Percentiles rank a stretch among this genome's conserved stretches.
Conservation (phyloP, 345 rosid species). For the Eucalyptus sideroxylon region DNA sequence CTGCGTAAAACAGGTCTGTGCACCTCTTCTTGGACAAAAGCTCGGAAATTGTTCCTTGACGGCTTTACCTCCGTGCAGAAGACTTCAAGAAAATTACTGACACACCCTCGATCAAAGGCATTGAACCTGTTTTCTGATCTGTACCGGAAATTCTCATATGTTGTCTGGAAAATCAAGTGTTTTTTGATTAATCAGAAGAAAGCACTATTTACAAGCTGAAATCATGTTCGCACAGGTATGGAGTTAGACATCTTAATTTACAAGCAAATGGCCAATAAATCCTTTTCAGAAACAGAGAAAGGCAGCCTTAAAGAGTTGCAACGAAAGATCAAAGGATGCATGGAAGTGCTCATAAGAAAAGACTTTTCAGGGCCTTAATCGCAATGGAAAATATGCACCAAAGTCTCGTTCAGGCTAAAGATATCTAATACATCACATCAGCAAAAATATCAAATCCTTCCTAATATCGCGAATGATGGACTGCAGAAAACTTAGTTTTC, state of each 20-base stretch:
- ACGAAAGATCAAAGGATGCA: background rate
- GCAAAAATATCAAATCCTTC: background rate
- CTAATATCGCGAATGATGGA: background rate
- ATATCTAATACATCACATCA: background rate
- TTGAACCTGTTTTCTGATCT: constrained; percentile 65
- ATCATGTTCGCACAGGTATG: background rate
- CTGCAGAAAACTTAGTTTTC: background rate
- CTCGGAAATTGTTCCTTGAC: constrained; percentile 70
- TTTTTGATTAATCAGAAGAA: background rate
- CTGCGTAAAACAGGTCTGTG: constrained; percentile 31
- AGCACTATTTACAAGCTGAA: background rate
- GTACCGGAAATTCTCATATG: constrained; percentile 87
- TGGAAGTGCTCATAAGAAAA: background rate
- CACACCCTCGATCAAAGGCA: constrained; percentile 48
- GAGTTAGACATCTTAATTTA: background rate
- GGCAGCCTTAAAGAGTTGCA: background rate
- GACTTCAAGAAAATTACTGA: constrained; percentile 55
- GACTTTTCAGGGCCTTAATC: background rate
- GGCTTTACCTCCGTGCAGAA: constrained; percentile 67
- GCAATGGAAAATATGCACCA: background rate
- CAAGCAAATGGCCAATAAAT: background rate
- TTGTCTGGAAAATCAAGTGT: constrained; percentile 53
- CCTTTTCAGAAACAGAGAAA: background rate
- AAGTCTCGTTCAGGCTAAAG: background rate
- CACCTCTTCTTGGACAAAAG: constrained; percentile 49